A percentile compares a stretch with the other conserved stretches of the same genome.
These are phyloP conservation scores for Trichosanthes truncata DNA, from an alignment of 306 rosid species.

Conservation along the genomic window DNA sequence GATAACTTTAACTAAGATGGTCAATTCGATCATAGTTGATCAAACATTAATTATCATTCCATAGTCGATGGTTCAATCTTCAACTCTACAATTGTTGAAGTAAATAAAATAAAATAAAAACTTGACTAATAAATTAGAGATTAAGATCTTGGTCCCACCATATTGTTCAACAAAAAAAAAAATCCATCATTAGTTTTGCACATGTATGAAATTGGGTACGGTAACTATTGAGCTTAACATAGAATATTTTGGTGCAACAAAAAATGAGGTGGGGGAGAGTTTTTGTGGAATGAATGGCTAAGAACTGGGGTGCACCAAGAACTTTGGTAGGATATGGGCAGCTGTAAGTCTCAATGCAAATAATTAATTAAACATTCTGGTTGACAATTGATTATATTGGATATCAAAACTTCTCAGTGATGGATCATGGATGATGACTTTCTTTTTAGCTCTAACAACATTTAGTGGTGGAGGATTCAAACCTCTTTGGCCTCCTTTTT, in stretches of 20 bases:
- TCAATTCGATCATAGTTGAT: too few relatives aligned
- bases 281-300: not conserved
- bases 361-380: conserved; percentile 5
- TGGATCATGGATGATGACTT: not conserved
- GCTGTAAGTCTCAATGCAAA: conserved; percentile 1
- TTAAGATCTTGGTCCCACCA: not conserved
- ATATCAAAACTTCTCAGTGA: conserved; percentile 5
- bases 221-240: not conserved
- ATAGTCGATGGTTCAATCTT: too few relatives aligned
- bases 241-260: not conserved
- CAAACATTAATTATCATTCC: too few relatives aligned
- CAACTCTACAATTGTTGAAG: too few relatives aligned
- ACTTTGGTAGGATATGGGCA: conserved; percentile 4
- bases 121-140: too few relatives aligned
- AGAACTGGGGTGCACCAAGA: not conserved
- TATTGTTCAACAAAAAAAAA: not conserved
- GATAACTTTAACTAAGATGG: too few relatives aligned
- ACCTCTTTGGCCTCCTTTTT: too few relatives aligned
- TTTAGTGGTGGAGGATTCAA: too few relatives aligned
- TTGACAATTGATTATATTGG: conserved; percentile 21
- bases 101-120: too few relatives aligned
- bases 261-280: not conserved
- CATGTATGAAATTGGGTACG: not conserved
- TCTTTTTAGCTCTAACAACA: too few relatives aligned
- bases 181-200: not conserved